A percentile compares a stretch with the other conserved stretches of the same genome.
Conservation (phyloP, 116 monocot genomes). For the Iris pallida region DNA sequence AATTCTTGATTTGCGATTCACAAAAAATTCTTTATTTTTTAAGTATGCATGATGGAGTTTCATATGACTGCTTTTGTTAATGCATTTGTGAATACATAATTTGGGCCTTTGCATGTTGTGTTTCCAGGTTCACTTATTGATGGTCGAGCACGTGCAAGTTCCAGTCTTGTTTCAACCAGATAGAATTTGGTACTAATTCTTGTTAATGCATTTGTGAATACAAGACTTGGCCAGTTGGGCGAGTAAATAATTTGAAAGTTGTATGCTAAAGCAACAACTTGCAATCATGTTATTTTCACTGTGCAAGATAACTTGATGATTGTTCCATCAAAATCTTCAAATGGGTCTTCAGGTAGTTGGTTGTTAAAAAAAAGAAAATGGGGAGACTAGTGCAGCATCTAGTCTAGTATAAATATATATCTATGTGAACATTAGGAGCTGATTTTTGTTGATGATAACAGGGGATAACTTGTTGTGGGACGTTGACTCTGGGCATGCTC, state of each 20-base stretch:
- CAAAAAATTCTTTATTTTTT: no score
- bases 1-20: no score
- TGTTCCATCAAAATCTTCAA: constrained; percentile 62
- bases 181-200: constrained; percentile 96
- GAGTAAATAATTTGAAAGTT: background rate
- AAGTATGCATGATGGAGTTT: no score
- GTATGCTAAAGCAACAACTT: background rate
- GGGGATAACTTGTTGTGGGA: constrained; percentile 99
- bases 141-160: constrained; percentile 81
- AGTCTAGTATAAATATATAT: constrained; percentile 65
- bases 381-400: constrained; percentile 94
- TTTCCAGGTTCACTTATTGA: constrained; percentile 89
- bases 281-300: background rate
- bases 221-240: constrained; percentile 90
- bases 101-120: constrained; percentile 7
- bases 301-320: constrained; percentile 97
- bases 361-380: constrained; percentile 98
- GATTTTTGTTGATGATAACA: constrained; percentile 17
- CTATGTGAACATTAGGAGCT: constrained; percentile 3
- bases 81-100: no score
- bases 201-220: constrained; percentile 99
- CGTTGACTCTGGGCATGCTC: constrained; percentile 81
- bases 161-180: constrained; percentile 86
- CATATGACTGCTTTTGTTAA: no score
- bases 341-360: constrained; percentile 71